A percentile compares a stretch with the other conserved stretches of the same genome.
Evolutionary conservation across 1,284 basidiomycete species (phyloP).

Genomic region (Tilletiopsis washingtonensis): DNA sequence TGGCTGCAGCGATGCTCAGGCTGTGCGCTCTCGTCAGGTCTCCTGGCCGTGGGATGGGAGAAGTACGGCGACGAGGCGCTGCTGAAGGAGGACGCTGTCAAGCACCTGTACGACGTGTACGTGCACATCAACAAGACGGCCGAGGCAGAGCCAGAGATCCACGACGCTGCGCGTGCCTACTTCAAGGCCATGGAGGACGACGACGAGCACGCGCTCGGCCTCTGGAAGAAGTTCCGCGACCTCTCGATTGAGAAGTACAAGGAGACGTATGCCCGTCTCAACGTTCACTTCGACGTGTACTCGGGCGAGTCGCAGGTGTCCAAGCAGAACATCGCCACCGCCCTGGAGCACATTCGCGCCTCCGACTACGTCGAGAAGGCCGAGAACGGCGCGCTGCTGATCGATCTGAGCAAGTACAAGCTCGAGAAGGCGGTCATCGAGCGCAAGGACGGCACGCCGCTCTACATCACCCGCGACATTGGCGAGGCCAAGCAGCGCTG

Average conservation of each 20-base stretch:
- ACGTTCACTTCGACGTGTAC: slow-evolving; percentile 88
- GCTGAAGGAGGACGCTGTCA: slow-evolving; percentile 81
- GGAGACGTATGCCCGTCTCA: slow-evolving; percentile 80
- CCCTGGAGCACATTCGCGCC: slow-evolving; percentile 22
- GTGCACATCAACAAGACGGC: slow-evolving; percentile 87
- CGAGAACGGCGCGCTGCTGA: slow-evolving; percentile 41
- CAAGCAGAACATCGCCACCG: slow-evolving; percentile 64
- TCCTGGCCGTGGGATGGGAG: slow-evolving; percentile 87
- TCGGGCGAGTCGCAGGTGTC: slow-evolving; percentile 85
- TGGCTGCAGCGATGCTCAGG: too few relatives aligned
- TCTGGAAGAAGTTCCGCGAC: slow-evolving; percentile 90
- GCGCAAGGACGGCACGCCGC: slow-evolving; percentile 94
- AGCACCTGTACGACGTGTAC: slow-evolving; percentile 89
- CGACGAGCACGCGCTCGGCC: slow-evolving; percentile 68
- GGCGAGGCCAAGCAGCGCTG: slow-evolving; percentile 87
- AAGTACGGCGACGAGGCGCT: slow-evolving; percentile 79
- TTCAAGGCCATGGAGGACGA: slow-evolving; percentile 93
- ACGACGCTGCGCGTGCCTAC: slow-evolving; percentile 74
- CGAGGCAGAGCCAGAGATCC: slow-evolving; percentile 57
- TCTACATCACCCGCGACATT: slow-evolving; percentile 97
- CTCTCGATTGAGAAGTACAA: slow-evolving; percentile 85
- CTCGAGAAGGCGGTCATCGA: slow-evolving; percentile 81
- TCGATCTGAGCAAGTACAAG: slow-evolving; percentile 43
- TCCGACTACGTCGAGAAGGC: slow-evolving; percentile 24
- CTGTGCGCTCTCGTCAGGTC: slow-evolving; percentile 57